Conservation (phyloP, 1,139 yeast species). For the Candida frijolesensis region DNA sequence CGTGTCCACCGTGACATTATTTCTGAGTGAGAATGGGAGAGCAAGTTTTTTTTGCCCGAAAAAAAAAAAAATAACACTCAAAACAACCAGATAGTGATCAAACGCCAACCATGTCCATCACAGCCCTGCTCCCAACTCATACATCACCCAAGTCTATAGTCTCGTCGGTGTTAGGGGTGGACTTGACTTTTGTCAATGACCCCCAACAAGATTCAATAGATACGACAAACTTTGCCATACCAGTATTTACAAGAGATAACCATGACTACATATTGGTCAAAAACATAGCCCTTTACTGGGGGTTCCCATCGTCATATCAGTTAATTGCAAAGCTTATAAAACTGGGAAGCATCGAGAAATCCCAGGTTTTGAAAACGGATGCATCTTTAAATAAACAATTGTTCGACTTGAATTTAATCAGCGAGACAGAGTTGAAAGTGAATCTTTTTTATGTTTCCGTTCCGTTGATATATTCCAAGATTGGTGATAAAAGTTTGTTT, state of each 20-base stretch:
- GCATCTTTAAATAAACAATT: conserved; percentile 26
- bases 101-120: not conserved
- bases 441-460: conserved; percentile 34
- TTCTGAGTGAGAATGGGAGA: not conserved
- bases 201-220: conserved; percentile 1
- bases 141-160: not conserved
- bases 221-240: conserved; percentile 13
- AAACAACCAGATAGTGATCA: not conserved
- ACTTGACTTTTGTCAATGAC: not conserved
- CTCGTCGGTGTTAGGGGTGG: not conserved
- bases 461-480: conserved; percentile 19
- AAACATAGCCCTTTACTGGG: conserved; percentile 39
- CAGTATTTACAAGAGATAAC: conserved; percentile 11
- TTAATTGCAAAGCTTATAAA: conserved; percentile 32
- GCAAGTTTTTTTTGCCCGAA: not conserved
- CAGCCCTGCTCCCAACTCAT: not conserved
- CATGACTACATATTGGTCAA: conserved; percentile 29
- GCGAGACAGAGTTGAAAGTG: conserved; percentile 19
- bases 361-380: conserved; percentile 25
- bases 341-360: conserved; percentile 22
- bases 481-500: conserved; percentile 18
- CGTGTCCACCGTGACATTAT: not conserved
- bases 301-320: conserved; percentile 48
- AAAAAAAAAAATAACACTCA: not conserved
- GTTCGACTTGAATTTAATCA: conserved; percentile 23